A percentile compares a stretch with the other conserved stretches of the same genome.
Evolutionary conservation across 192 early-diverging fungal species (phyloP).

Genomic region (Linnemannia schmuckeri): DNA sequence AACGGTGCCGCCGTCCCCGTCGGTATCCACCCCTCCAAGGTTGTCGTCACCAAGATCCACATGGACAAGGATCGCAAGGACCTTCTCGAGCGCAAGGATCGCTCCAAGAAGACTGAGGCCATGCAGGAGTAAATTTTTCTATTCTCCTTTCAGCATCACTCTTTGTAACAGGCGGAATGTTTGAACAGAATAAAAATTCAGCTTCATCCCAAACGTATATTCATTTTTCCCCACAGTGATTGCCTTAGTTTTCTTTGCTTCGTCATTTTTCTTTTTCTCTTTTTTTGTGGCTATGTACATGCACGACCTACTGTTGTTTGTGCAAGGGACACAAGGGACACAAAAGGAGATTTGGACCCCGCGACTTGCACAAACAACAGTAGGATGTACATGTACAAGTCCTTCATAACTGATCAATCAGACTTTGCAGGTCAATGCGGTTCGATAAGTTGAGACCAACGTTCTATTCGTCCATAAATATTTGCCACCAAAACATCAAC

Average conservation of each 20-base stretch:
- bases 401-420: too few species aligned
- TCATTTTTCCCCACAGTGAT: not conserved
- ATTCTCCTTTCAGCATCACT: not conserved
- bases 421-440: too few species aligned
- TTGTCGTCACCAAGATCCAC: constrained; percentile 95
- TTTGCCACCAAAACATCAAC: too few species aligned
- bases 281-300: not conserved
- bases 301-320: not conserved
- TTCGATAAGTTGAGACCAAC: too few species aligned
- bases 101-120: constrained; percentile 58
- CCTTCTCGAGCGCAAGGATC: constrained; percentile 92
- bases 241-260: not conserved
- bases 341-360: too few species aligned
- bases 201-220: constrained; percentile 20
- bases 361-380: too few species aligned
- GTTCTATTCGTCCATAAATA: too few species aligned
- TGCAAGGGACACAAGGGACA: too few species aligned
- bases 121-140: constrained; percentile 51
- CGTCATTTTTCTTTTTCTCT: not conserved
- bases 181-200: constrained; percentile 28
- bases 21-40: constrained; percentile 99
- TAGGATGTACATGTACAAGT: too few species aligned
- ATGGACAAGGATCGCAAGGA: constrained; percentile 96
- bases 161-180: constrained; percentile 8
- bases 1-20: constrained; percentile 94